These are phyloP conservation scores for Saccharomyces hybrid DNA, from an alignment of 1,139 yeast genomes.

Conservation along the genomic window DNA sequence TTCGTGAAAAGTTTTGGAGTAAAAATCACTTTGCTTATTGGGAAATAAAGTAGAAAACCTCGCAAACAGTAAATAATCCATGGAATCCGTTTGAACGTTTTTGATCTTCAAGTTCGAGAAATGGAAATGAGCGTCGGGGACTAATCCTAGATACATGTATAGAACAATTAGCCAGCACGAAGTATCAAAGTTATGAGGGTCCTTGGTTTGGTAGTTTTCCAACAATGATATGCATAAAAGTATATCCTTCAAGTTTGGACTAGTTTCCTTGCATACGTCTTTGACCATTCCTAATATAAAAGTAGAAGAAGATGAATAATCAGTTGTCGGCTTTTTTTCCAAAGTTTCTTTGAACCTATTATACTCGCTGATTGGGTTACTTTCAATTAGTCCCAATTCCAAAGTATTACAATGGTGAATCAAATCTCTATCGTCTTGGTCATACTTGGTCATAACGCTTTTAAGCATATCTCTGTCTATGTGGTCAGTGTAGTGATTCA, in stretches of 20 bases:
- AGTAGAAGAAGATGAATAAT: constrained; percentile 24
- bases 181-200: constrained; percentile 27
- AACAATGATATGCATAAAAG: constrained; percentile 20
- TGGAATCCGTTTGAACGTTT: constrained; percentile 72
- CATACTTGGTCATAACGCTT: constrained; percentile 6
- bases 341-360: constrained; percentile 16
- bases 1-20: constrained; percentile 10
- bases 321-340: constrained; percentile 21
- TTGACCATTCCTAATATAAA: constrained; percentile 22
- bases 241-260: constrained; percentile 10
- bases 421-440: constrained; percentile 8
- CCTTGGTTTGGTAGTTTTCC: constrained; percentile 27
- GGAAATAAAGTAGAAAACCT: constrained; percentile 41
- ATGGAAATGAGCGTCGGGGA: constrained; percentile 39
- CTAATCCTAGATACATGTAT: constrained; percentile 53
- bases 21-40: constrained; percentile 21
- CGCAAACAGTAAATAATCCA: constrained; percentile 51
- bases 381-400: constrained; percentile 8
- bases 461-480: constrained; percentile 8
- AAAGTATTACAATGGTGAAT: constrained; percentile 24
- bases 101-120: constrained; percentile 59
- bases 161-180: constrained; percentile 55
- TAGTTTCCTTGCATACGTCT: constrained; percentile 7
- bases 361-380: constrained; percentile 11
- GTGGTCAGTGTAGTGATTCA: constrained; percentile 12